Evolutionary conservation across 2,329 filamentous ascomycete species (phyloP).

Genomic region (Neonectria faginata): DNA sequence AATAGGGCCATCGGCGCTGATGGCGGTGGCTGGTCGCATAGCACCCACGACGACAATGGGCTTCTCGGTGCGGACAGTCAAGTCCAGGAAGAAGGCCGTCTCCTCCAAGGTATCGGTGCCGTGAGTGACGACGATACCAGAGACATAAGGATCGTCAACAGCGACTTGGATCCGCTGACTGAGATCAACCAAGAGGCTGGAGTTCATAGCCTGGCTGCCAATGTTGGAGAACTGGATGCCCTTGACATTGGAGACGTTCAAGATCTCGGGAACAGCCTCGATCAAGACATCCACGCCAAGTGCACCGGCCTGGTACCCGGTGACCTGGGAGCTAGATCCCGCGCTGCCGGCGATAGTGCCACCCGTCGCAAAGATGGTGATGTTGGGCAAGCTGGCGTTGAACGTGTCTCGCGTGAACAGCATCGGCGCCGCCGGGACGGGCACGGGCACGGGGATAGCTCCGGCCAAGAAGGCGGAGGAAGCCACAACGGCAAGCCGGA

Average conservation of each 20-base stretch:
- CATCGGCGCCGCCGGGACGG: background rate
- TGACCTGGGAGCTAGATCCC: constrained; percentile 56
- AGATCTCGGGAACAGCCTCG: constrained; percentile 63
- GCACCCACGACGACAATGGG: constrained; percentile 70
- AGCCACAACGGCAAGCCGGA: background rate
- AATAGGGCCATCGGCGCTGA: constrained; percentile 71
- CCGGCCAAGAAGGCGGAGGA: background rate
- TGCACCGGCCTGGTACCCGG: constrained; percentile 54
- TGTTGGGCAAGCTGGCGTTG: constrained; percentile 58
- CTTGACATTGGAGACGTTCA: constrained; percentile 64
- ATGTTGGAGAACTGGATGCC: constrained; percentile 64
- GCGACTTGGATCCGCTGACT: constrained; percentile 60
- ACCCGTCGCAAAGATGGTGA: constrained; percentile 67
- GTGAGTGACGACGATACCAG: constrained; percentile 71
- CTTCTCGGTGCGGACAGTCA: constrained; percentile 66
- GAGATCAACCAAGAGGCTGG: constrained; percentile 60
- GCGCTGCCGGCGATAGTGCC: constrained; percentile 69
- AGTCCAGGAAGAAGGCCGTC: constrained; percentile 70
- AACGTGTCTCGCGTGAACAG: constrained; percentile 12
- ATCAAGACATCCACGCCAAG: constrained; percentile 63
- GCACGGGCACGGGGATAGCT: background rate
- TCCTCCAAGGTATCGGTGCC: constrained; percentile 75
- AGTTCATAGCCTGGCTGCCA: constrained; percentile 59
- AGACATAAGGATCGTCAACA: constrained; percentile 53
- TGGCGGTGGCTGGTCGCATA: constrained; percentile 71